Evolutionary conservation across 192 early-diverging fungal genomes (phyloP).

Genomic region (Physocladia obscura): DNA sequence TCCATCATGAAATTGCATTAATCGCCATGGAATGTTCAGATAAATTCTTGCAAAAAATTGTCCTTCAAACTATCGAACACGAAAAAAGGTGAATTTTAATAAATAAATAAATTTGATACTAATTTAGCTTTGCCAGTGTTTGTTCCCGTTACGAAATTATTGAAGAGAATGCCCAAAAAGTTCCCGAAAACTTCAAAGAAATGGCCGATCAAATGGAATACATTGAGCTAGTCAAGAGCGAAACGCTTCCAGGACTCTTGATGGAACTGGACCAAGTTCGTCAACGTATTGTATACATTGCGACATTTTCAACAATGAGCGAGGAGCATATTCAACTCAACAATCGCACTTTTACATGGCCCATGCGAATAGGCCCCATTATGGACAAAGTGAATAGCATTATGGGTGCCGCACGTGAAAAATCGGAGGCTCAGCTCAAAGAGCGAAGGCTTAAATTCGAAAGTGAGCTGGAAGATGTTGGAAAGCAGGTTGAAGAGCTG

Average conservation of each 20-base stretch:
- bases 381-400: constrained; percentile 56
- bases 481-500: constrained; percentile 59
- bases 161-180: constrained; percentile 47
- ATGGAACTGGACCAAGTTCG: constrained; percentile 54
- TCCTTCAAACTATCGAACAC: constrained; percentile 48
- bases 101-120: background rate
- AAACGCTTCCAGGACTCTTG: constrained; percentile 50
- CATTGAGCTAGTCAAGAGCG: constrained; percentile 48
- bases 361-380: constrained; percentile 51
- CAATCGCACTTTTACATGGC: constrained; percentile 65
- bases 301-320: constrained; percentile 56
- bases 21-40: constrained; percentile 47
- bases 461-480: constrained; percentile 56
- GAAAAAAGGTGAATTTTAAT: constrained; percentile 42
- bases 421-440: constrained; percentile 50
- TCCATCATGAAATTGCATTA: constrained; percentile 46
- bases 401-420: constrained; percentile 54
- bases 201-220: constrained; percentile 66
- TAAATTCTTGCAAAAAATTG: constrained; percentile 50
- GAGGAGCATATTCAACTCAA: constrained; percentile 60
- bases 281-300: constrained; percentile 51
- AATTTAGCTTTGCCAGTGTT: constrained; percentile 38
- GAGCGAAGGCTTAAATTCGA: constrained; percentile 59
- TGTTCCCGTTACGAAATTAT: constrained; percentile 56
- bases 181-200: constrained; percentile 64